Percentiles rank a stretch among this genome's conserved stretches.
Conservation (phyloP, 2,329 filamentous ascomycete genomes). For the Aspergillus alliaceus region DNA sequence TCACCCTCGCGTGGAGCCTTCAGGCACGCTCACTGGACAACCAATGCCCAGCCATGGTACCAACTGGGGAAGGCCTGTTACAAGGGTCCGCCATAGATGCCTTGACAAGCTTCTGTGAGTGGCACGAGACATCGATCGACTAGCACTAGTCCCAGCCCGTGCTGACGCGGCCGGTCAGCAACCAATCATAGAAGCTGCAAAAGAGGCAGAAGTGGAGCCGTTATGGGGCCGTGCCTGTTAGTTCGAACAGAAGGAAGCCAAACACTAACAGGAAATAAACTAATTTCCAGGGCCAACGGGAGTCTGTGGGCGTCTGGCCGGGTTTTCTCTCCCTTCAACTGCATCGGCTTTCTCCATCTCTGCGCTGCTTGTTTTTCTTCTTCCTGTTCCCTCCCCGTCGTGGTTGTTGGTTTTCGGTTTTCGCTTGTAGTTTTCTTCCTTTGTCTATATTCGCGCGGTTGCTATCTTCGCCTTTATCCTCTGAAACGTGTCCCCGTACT, state of each 20-base stretch:
- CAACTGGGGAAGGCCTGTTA: constrained; percentile 10
- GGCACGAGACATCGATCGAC: constrained; percentile 23
- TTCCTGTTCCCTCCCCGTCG: background rate
- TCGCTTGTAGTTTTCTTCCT: background rate
- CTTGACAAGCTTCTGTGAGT: constrained; percentile 20
- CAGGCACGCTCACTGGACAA: constrained; percentile 6
- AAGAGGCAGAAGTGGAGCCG: background rate
- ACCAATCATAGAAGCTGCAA: background rate
- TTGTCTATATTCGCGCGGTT: background rate
- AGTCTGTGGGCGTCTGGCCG: constrained; percentile 16
- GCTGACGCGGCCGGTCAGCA: constrained; percentile 13
- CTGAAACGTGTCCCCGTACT: background rate
- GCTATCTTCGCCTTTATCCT: background rate
- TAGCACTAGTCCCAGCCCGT: constrained; percentile 15
- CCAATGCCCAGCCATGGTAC: background rate
- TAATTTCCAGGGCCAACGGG: constrained; percentile 15
- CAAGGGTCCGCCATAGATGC: no score
- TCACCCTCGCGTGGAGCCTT: background rate
- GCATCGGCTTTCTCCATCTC: background rate
- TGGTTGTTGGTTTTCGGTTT: background rate
- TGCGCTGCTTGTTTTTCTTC: background rate
- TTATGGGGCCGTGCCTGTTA: constrained; percentile 1
- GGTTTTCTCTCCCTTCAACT: constrained; percentile 9
- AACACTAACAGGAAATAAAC: constrained; percentile 11
- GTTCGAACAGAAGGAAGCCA: background rate